phyloP scores from a whole-genome alignment of 208 protist genomes.

The Leishmania guyanensis region DNA sequence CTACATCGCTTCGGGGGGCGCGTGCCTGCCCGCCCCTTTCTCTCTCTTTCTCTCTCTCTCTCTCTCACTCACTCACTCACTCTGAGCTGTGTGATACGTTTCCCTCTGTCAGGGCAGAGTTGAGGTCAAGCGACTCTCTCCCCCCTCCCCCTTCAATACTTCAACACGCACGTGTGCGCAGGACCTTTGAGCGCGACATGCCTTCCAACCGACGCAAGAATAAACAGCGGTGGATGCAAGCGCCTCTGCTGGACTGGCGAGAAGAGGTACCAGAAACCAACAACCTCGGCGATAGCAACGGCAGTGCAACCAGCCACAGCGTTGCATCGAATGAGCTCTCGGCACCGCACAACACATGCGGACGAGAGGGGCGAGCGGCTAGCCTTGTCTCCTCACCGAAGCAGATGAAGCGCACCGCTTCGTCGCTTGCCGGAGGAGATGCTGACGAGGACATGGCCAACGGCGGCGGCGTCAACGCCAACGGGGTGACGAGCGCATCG shows the following conservation, averaged over 20 bases:
- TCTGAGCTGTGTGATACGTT: neutral
- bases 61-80: neutral
- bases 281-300: too few species aligned
- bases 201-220: conserved; percentile 8
- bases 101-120: neutral
- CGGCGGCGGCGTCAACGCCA: conserved; percentile 25
- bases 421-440: conserved; percentile 21
- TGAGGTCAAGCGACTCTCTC: neutral
- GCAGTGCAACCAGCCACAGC: neutral
- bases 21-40: neutral
- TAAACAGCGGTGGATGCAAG: neutral
- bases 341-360: neutral
- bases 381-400: neutral
- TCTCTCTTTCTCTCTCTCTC: neutral
- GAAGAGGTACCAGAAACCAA: neutral
- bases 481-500: conserved; percentile 28
- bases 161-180: neutral
- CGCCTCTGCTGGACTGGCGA: too few species aligned
- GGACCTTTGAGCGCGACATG: neutral
- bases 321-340: neutral
- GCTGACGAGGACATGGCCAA: conserved; percentile 29
- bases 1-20: neutral
- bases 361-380: neutral
- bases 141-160: neutral
- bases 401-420: conserved; percentile 3